Base-by-base conservation (phyloP, 768 basidiomycete species). In the Macrolepiota dolichaula region DNA sequence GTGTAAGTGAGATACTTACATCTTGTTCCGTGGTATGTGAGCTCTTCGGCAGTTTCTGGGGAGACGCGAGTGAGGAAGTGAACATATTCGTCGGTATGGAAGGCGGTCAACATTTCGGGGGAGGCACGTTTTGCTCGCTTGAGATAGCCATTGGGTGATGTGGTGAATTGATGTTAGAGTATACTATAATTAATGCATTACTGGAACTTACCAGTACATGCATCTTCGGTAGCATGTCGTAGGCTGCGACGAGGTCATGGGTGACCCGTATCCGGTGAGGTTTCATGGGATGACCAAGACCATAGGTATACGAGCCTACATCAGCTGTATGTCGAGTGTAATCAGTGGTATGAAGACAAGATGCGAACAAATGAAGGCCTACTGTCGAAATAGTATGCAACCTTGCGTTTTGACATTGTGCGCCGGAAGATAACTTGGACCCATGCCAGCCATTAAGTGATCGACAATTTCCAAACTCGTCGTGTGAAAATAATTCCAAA, bases 11-110 rank as follows among this genome's bases (percentile, higher is more conserved):
- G 49, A 13, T 5, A 79, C 89, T 65, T 66, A 96, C 96, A 98
- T 73, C 94, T 79, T 42, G 87, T 87, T 6, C 94, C 93, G 58
- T 89, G 84, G 65, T 86, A 91, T 1, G 92, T 94, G 68, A 97
- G 73, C 58, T 92, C 88, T 66, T 92, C 91, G 1, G 84, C 87
- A 3, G 92, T 96, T 73, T 99, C 97, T 0, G 96, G 96, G 0
- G 89, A 92, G 27, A 98, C 96, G 51, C 85, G 83, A 57, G 85
- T 81, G 49, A 99, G 76, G 68, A 98, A 96, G 68, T 98, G 87
- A 61, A 99, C 83, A 74, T 97, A 99, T 81, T 99, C 97, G 77
- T 99, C 97, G 22, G 96, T 94, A 73, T 99, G 97, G 74, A 98
- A 99, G 11, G 88, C 77, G n/a, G 92, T 89, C 91, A 99, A 91